These are phyloP conservation scores for Taiozyma onychis DNA, from an alignment of 1,139 yeast species.

Conservation along the genomic window DNA sequence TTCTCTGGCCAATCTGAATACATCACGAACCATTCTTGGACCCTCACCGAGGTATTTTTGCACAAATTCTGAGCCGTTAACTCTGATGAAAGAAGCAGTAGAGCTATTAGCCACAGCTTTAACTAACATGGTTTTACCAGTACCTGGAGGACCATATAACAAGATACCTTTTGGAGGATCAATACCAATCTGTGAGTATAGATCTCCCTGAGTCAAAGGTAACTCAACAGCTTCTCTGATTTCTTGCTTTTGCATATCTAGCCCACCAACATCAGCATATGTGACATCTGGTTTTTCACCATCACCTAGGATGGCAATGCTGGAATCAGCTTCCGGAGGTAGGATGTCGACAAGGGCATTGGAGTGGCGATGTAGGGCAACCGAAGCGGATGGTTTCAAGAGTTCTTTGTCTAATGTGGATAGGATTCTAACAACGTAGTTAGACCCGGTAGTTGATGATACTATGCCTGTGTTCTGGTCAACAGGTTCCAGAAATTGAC, in stretches of 20 bases:
- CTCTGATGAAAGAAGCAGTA: conserved; percentile 93
- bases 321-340: conserved; percentile 98
- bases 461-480: conserved; percentile 97
- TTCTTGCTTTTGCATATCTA: conserved; percentile 99
- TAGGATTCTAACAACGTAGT: conserved; percentile 89
- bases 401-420: conserved; percentile 94
- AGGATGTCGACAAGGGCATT: conserved; percentile 94
- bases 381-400: conserved; percentile 90
- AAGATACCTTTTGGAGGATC: conserved; percentile 98
- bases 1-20: conserved; percentile 93
- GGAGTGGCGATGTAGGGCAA: conserved; percentile 96
- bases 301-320: conserved; percentile 90
- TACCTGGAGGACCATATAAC: conserved; percentile 98
- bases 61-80: conserved; percentile 96
- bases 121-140: conserved; percentile 98
- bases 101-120: conserved; percentile 98
- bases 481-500: conserved; percentile 95
- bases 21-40: conserved; percentile 99
- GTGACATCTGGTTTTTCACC: conserved; percentile 87
- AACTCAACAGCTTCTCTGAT: conserved; percentile 97
- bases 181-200: conserved; percentile 95
- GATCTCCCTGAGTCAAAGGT: conserved; percentile 92
- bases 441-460: conserved; percentile 95
- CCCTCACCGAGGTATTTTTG: conserved; percentile 99
- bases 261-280: conserved; percentile 91